These are phyloP conservation scores for Pestalotiopsis sp. DNA, from an alignment of 2,329 filamentous ascomycete genomes.

Conservation along the genomic window DNA sequence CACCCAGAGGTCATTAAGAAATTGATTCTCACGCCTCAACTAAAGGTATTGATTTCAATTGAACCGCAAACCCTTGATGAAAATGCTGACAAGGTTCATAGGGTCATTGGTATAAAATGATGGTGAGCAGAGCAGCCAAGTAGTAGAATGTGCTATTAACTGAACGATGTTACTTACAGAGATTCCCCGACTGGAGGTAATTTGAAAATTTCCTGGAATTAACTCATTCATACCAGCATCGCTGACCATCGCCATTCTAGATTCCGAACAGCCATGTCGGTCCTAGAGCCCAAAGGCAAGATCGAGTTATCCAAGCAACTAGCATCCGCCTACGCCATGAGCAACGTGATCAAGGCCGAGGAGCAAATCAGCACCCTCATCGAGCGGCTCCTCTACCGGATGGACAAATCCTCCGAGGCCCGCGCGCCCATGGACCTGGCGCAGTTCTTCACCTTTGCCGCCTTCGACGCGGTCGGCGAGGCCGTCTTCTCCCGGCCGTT, in stretches of 20 bases:
- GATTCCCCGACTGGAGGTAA: slow-evolving; percentile 15
- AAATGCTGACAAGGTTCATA: neutral
- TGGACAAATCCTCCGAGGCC: neutral
- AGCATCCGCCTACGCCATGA: slow-evolving; percentile 23
- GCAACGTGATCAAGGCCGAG: slow-evolving; percentile 24
- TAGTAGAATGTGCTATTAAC: slow-evolving; percentile 19
- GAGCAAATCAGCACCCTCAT: slow-evolving; percentile 11
- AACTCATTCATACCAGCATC: neutral
- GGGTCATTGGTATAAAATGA: slow-evolving; percentile 24
- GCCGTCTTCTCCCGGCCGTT: slow-evolving; percentile 27
- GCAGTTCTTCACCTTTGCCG: slow-evolving; percentile 19
- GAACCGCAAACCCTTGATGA: neutral
- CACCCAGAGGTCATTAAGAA: neutral
- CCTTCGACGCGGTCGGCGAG: slow-evolving; percentile 29
- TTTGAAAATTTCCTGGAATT: neutral
- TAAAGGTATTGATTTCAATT: neutral
- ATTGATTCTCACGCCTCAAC: neutral
- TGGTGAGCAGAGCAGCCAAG: slow-evolving; percentile 30
- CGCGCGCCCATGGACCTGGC: slow-evolving; percentile 16
- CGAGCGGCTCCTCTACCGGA: slow-evolving; percentile 6
- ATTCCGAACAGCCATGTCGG: slow-evolving; percentile 12
- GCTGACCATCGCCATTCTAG: neutral
- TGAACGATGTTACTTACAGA: slow-evolving; percentile 22
- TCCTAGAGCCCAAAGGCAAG: slow-evolving; percentile 14
- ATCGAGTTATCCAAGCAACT: slow-evolving; percentile 9